These are phyloP conservation scores for Tephrocybe sp. DNA, from an alignment of 768 basidiomycete species.

Conservation along the genomic window DNA sequence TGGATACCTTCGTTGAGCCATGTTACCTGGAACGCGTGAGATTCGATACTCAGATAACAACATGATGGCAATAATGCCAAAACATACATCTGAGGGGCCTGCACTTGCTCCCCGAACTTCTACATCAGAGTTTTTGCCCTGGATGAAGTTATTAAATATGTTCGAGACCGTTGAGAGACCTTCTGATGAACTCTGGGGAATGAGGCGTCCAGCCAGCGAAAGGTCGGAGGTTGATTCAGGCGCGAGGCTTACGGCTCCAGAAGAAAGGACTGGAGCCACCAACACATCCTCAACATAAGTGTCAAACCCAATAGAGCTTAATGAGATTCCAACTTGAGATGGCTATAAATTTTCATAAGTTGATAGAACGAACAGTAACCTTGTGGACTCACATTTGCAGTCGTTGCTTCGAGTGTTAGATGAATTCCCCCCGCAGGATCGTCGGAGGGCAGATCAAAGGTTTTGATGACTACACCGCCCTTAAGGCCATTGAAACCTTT, in stretches of 20 bases:
- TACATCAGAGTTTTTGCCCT: conserved; percentile 60
- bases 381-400: conserved; percentile 49
- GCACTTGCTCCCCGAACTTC: conserved; percentile 58
- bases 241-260: conserved; percentile 47
- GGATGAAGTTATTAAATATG: conserved; percentile 72
- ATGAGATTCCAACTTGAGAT: conserved; percentile 69
- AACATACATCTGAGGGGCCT: conserved; percentile 51
- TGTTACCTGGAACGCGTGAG: conserved; percentile 40
- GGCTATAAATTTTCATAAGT: conserved; percentile 37
- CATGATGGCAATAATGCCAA: background rate
- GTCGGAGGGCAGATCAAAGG: conserved; percentile 68
- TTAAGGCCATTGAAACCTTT: conserved; percentile 71
- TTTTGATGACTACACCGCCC: conserved; percentile 56
- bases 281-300: conserved; percentile 49
- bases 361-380: background rate
- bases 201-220: conserved; percentile 57
- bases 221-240: conserved; percentile 52
- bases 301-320: conserved; percentile 60
- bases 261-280: conserved; percentile 57
- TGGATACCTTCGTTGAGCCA: conserved; percentile 77
- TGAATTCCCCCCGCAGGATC: conserved; percentile 72
- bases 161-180: conserved; percentile 58
- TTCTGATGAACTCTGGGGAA: conserved; percentile 52
- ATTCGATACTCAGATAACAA: conserved; percentile 1
- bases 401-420: conserved; percentile 57